phyloP scores from a whole-genome alignment of 164 flowering plant genomes.

The Chimonanthus salicifolius region DNA sequence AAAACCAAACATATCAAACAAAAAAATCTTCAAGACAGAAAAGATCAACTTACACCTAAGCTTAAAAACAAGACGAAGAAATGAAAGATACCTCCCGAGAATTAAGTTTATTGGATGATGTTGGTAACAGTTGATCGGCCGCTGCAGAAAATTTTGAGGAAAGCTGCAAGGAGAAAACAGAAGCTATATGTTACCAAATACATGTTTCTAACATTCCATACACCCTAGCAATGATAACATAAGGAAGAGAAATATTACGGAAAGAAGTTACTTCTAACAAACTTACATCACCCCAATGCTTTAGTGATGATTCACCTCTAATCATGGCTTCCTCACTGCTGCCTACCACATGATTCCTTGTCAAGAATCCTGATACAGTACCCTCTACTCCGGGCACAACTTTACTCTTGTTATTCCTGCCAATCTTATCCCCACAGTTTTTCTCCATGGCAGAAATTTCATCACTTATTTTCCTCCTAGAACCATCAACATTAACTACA shows the following conservation, averaged over 20 bases:
- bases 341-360: constrained; percentile 16
- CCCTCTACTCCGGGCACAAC: constrained; percentile 21
- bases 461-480: constrained; percentile 36
- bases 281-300: constrained; percentile 50
- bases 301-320: constrained; percentile 13
- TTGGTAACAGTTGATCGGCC: constrained; percentile 27
- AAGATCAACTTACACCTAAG: neutral
- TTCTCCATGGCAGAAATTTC: constrained; percentile 19
- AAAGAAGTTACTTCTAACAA: neutral
- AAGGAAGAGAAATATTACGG: neutral
- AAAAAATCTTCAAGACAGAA: neutral
- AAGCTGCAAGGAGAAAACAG: constrained; percentile 38
- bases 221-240: neutral
- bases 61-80: neutral
- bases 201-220: neutral
- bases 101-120: constrained; percentile 34
- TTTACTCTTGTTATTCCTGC: constrained; percentile 26
- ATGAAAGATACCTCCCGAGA: constrained; percentile 32
- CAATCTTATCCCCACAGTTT: constrained; percentile 13
- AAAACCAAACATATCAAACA: neutral
- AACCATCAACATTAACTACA: constrained; percentile 13
- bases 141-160: constrained; percentile 32
- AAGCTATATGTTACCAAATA: neutral
- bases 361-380: constrained; percentile 7
- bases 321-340: constrained; percentile 12